phyloP scores from a whole-genome alignment of 1,284 basidiomycete genomes.

The Ceratobasidium sp. region DNA sequence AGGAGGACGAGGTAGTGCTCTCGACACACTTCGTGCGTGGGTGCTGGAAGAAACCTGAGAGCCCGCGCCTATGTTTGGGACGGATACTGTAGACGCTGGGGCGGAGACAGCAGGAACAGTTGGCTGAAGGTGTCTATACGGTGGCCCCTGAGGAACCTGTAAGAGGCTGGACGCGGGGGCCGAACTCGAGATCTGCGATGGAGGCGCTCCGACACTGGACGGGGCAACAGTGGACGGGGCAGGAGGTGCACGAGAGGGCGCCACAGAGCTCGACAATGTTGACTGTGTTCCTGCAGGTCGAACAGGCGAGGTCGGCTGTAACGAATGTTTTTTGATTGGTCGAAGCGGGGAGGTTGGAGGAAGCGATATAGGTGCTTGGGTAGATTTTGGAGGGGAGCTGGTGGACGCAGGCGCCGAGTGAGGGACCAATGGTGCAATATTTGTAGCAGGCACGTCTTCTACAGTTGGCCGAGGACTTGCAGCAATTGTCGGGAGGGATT shows the following conservation, averaged over 20 bases:
- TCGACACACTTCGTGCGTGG: constrained; percentile 3
- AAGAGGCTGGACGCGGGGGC: constrained; percentile 2
- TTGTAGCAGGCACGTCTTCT: neutral
- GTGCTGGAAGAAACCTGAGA: neutral
- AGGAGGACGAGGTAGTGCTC: constrained; percentile 9
- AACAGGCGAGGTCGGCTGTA: neutral
- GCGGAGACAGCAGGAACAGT: constrained; percentile 8
- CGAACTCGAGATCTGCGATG: constrained; percentile 2
- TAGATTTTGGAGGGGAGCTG: neutral
- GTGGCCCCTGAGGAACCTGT: constrained; percentile 25
- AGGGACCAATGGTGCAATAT: neutral
- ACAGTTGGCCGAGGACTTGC: constrained; percentile 26
- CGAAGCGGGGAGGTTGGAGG: neutral
- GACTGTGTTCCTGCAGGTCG: neutral
- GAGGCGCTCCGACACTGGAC: neutral
- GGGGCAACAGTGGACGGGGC: constrained; percentile 1
- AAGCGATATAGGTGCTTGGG: neutral
- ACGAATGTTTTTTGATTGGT: neutral
- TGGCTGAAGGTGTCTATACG: constrained; percentile 4
- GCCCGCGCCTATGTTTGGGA: neutral
- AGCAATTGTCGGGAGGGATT: constrained; percentile 26
- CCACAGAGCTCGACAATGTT: neutral
- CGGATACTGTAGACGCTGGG: constrained; percentile 5
- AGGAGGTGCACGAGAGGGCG: neutral
- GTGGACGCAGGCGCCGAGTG: neutral